Conservation (phyloP, 164 flowering plant species). For the Magnolia sinica region DNA sequence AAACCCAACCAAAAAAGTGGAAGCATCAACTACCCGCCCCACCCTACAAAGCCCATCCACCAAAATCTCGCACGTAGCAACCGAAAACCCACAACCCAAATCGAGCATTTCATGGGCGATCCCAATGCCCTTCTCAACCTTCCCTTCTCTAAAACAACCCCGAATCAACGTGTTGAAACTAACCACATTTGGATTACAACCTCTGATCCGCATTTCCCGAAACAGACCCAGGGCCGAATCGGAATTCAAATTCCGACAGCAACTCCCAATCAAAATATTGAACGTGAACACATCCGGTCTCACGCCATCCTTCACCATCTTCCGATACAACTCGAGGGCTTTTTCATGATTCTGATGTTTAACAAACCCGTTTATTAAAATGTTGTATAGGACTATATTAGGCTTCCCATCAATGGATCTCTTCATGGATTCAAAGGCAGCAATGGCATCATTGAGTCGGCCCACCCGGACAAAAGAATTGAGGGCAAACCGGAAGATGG, state of each 20-base stretch:
- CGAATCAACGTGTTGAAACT: constrained; percentile 80
- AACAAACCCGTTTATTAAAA: constrained; percentile 65
- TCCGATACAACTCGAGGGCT: constrained; percentile 50
- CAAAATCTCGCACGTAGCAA: constrained; percentile 76
- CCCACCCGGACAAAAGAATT: constrained; percentile 52
- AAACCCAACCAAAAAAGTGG: constrained; percentile 57
- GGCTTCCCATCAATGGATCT: constrained; percentile 76
- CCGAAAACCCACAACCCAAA: constrained; percentile 61
- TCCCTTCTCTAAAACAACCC: constrained; percentile 60
- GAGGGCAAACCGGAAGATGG: constrained; percentile 54
- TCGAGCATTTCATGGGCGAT: constrained; percentile 90
- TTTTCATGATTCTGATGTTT: constrained; percentile 37
- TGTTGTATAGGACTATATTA: constrained; percentile 51
- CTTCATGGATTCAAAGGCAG: constrained; percentile 53
- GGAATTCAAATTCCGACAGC: constrained; percentile 53
- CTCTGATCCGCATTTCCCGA: constrained; percentile 66
- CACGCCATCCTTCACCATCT: constrained; percentile 61
- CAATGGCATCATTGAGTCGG: constrained; percentile 51
- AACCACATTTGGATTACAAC: constrained; percentile 80
- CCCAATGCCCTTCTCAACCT: constrained; percentile 61
- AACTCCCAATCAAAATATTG: constrained; percentile 68
- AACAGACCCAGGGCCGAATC: constrained; percentile 63
- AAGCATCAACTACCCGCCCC: constrained; percentile 44
- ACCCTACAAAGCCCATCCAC: constrained; percentile 66
- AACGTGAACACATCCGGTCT: constrained; percentile 78